These are phyloP conservation scores for Triangularia setosa DNA, from an alignment of 2,329 filamentous ascomycete species.

Conservation along the genomic window DNA sequence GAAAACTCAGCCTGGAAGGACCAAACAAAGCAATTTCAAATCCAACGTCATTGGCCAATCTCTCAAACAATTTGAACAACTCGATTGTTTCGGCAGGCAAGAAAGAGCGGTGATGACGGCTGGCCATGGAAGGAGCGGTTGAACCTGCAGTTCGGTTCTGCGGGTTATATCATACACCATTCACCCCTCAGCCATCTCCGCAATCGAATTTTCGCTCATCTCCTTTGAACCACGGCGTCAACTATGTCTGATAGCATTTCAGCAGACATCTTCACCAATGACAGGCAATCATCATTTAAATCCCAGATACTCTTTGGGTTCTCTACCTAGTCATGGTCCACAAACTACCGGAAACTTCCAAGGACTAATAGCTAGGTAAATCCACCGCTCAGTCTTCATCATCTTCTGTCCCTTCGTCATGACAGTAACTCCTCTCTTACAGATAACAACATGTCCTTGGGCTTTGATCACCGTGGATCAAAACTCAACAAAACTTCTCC, in stretches of 20 bases:
- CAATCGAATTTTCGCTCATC: background rate
- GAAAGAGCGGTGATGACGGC: conserved; percentile 2
- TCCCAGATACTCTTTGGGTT: background rate
- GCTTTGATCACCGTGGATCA: background rate
- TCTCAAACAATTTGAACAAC: background rate
- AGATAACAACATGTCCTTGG: background rate
- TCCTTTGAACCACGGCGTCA: background rate
- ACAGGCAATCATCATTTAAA: background rate
- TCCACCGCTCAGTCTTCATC: background rate
- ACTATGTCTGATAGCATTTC: background rate
- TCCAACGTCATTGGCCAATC: conserved; percentile 1
- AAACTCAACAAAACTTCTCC: background rate
- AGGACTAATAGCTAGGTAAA: background rate
- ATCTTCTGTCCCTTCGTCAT: background rate
- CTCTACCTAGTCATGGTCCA: background rate
- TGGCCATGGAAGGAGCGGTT: background rate
- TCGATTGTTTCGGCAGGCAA: background rate
- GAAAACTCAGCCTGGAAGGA: background rate
- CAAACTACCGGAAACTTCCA: background rate
- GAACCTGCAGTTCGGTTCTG: background rate
- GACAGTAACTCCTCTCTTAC: background rate
- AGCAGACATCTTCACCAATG: background rate
- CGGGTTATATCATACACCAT: background rate
- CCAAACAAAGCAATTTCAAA: background rate
- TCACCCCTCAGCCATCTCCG: background rate